Conservation (phyloP, 1,284 basidiomycete genomes). For the Paramarasmius palmivorus region DNA sequence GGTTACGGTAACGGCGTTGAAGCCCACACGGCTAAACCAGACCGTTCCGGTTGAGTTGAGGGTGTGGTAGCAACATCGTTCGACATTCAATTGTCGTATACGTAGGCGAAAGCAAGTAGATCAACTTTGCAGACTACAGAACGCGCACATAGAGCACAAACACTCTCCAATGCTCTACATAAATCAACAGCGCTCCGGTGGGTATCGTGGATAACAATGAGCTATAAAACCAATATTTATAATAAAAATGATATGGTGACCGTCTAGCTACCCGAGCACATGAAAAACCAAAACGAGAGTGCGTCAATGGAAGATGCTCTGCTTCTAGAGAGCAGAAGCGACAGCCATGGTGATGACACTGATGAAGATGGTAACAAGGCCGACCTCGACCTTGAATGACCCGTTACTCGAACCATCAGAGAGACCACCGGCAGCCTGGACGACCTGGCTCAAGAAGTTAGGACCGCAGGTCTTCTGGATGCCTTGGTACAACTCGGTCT, state of each 20-base stretch:
- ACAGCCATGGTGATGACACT: slow-evolving; percentile 26
- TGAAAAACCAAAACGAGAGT: neutral
- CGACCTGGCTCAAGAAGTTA: slow-evolving; percentile 62
- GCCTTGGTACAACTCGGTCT: slow-evolving; percentile 63
- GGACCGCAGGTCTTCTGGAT: slow-evolving; percentile 60
- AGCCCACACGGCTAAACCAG: too few relatives aligned
- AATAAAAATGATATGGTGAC: neutral
- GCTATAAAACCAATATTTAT: too few relatives aligned
- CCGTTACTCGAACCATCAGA: slow-evolving; percentile 19
- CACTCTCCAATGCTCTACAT: too few relatives aligned
- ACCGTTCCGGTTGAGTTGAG: too few relatives aligned
- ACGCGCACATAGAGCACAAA: too few relatives aligned
- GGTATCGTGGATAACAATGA: too few relatives aligned
- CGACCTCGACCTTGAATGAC: slow-evolving; percentile 27
- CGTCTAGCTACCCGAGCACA: neutral
- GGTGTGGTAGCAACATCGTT: too few relatives aligned
- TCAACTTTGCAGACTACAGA: too few relatives aligned
- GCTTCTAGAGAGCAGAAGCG: slow-evolving; percentile 21
- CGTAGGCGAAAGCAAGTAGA: too few relatives aligned
- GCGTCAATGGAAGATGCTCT: neutral
- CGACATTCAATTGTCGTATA: too few relatives aligned
- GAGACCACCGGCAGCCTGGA: slow-evolving; percentile 68
- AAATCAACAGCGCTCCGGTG: too few relatives aligned
- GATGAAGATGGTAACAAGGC: slow-evolving; percentile 28
- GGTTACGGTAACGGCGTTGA: too few relatives aligned